phyloP scores from a whole-genome alignment of 768 basidiomycete species.

The Mycena sanguinolenta region DNA sequence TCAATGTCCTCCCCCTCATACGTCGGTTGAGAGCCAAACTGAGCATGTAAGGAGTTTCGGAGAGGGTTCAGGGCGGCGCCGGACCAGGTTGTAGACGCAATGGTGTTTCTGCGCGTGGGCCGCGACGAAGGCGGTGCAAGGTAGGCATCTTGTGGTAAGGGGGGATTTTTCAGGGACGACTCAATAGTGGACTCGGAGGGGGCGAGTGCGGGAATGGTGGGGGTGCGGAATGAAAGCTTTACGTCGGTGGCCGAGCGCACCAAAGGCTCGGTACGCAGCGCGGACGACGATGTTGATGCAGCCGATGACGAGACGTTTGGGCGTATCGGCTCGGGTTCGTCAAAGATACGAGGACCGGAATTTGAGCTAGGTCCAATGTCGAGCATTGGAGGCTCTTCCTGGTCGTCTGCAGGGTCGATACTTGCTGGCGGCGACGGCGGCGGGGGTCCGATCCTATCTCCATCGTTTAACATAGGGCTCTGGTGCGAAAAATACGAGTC shows the following conservation, averaged over 20 bases:
- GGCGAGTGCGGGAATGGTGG: conserved; percentile 19
- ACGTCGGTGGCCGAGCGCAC: conserved; percentile 68
- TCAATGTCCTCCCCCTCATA: conserved; percentile 57
- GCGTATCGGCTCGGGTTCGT: conserved; percentile 47
- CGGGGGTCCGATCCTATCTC: conserved; percentile 43
- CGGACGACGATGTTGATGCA: conserved; percentile 46
- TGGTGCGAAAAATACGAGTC: conserved; percentile 50
- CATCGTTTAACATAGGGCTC: conserved; percentile 29
- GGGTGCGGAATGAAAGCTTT: conserved; percentile 53
- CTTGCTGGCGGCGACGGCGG: conserved; percentile 52
- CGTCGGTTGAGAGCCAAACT: conserved; percentile 46
- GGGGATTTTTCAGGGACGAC: too few species aligned
- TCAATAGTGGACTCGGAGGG: conserved; percentile 30
- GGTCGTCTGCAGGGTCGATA: conserved; percentile 44
- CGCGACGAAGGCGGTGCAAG: conserved; percentile 66
- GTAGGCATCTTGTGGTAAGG: conserved; percentile 56
- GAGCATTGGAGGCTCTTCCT: conserved; percentile 37
- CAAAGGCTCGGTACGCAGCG: conserved; percentile 43
- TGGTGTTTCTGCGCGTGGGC: conserved; percentile 78
- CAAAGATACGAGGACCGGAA: conserved; percentile 47
- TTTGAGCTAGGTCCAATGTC: conserved; percentile 29
- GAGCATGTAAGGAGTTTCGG: conserved; percentile 48
- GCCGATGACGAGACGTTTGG: conserved; percentile 37
- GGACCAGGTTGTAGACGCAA: conserved; percentile 61
- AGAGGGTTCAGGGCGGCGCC: conserved; percentile 31